Evolutionary conservation across 1,139 yeast genomes (phyloP).

Genomic region (Taphrina pruni): DNA sequence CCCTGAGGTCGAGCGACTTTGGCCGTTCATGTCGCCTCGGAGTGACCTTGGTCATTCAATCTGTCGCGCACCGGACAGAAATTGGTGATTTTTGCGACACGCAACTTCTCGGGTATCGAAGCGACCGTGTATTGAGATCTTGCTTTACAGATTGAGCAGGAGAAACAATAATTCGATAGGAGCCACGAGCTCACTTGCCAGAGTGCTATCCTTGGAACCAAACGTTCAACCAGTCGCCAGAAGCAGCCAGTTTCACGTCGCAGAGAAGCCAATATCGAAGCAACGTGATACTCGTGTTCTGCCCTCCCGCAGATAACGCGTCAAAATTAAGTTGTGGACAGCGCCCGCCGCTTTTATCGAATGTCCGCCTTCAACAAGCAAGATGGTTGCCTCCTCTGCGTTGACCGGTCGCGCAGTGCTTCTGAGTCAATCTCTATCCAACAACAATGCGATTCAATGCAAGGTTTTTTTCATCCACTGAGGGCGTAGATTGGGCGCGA

Average conservation of each 20-base stretch:
- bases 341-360: slow-evolving; percentile 6
- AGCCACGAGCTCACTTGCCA: not conserved
- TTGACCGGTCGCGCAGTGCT: too few relatives aligned
- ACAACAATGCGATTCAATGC: too few relatives aligned
- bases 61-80: slow-evolving; percentile 1
- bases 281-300: slow-evolving; percentile 5
- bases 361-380: not conserved
- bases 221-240: too few relatives aligned
- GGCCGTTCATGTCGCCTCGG: slow-evolving; percentile 15
- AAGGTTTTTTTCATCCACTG: too few relatives aligned
- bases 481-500: too few relatives aligned
- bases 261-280: not conserved
- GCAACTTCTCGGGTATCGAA: not conserved
- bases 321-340: slow-evolving; percentile 6
- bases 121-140: not conserved
- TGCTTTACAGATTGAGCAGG: slow-evolving; percentile 4
- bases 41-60: slow-evolving; percentile 13
- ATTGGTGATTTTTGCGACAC: not conserved
- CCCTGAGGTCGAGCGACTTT: slow-evolving; percentile 6
- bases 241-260: not conserved
- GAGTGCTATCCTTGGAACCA: too few relatives aligned
- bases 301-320: slow-evolving; percentile 20
- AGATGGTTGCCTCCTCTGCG: too few relatives aligned
- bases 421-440: too few relatives aligned
- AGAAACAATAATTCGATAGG: not conserved